phyloP scores from a whole-genome alignment of 2,329 filamentous ascomycete genomes.

The Diaporthe helianthi region DNA sequence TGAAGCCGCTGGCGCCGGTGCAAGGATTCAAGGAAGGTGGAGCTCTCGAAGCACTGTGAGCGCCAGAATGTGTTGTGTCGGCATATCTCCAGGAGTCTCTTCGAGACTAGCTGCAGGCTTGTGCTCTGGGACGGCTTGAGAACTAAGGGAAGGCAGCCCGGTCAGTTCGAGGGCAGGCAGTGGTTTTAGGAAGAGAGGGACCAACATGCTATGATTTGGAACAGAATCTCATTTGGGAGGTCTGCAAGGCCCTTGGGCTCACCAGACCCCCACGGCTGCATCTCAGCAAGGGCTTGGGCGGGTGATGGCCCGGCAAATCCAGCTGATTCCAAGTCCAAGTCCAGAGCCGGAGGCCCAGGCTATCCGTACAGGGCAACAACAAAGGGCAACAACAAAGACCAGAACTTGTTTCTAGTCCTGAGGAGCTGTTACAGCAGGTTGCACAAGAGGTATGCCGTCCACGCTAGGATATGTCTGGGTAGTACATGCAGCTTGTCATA shows the following conservation, averaged over 20 bases:
- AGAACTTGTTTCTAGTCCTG: background rate
- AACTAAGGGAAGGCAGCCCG: slow-evolving; percentile 50
- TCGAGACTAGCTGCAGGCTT: slow-evolving; percentile 73
- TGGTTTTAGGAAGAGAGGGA: slow-evolving; percentile 24
- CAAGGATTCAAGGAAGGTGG: slow-evolving; percentile 69
- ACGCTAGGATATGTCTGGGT: background rate
- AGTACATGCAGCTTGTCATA: background rate
- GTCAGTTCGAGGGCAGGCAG: slow-evolving; percentile 22
- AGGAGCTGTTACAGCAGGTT: background rate
- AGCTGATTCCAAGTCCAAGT: no score
- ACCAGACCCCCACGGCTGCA: background rate
- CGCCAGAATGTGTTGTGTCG: slow-evolving; percentile 83
- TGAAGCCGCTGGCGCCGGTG: slow-evolving; percentile 57
- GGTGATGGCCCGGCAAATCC: background rate
- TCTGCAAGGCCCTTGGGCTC: slow-evolving; percentile 38
- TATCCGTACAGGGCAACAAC: no score
- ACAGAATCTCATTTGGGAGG: slow-evolving; percentile 69
- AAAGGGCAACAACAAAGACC: no score
- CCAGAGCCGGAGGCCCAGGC: background rate
- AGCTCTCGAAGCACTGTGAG: slow-evolving; percentile 74
- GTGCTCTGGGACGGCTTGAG: slow-evolving; percentile 71
- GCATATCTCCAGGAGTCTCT: slow-evolving; percentile 68
- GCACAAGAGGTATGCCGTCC: background rate
- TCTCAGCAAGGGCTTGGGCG: background rate
- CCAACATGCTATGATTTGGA: slow-evolving; percentile 69